Evolutionary conservation across 441 rosid species (phyloP), one percentile per base, ranked within the genome.

Genomic region (Brassica balearica): DNA sequence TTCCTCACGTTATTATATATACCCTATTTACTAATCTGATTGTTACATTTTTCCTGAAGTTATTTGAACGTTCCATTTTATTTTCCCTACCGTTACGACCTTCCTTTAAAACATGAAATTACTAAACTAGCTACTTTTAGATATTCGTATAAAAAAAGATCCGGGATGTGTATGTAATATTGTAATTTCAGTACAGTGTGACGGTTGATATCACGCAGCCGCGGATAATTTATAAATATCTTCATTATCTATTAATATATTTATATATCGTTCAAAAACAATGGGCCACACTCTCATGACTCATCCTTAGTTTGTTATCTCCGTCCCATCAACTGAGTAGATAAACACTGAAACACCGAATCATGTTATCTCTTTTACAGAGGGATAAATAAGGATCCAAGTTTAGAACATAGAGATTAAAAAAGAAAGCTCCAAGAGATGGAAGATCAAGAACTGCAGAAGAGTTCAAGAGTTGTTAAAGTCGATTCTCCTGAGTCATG

Each of bases 401-500:
- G 3, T 3, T 20, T 67, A 5, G 6, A 19, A 41, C 20, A 62
- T 23, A 77, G 61, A 67, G 48, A 41, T 38, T 38, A 75, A 29
- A 32, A 32, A 73, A 41, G 6, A 25, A 23, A 15, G 65, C 62
- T 48, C 43, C 7, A 73, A 66, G 73, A 77, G 14, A 88, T 89
- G 96, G 90, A 87, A 53, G 84, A 51, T 32, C 88, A 81, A 43
- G 91, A 86, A 46, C 84, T 72, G 46, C 91, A 84, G 43, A 80
- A 36, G 70, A 86, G 82, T 71, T 82, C 90, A 19, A 85, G 94
- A 75, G 91, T 86, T 72, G 77, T 87, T 43, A 87, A 86, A 79
- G 79, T 94, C 8, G 90, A 86, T 22, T 89, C 96, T 2, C 75
- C 72, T 59, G 85, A 88, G 72, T 84, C 95, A 69, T 92, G 98